Evolutionary conservation across 2,329 filamentous ascomycete species (phyloP).

Genomic region (Fusarium sp.): DNA sequence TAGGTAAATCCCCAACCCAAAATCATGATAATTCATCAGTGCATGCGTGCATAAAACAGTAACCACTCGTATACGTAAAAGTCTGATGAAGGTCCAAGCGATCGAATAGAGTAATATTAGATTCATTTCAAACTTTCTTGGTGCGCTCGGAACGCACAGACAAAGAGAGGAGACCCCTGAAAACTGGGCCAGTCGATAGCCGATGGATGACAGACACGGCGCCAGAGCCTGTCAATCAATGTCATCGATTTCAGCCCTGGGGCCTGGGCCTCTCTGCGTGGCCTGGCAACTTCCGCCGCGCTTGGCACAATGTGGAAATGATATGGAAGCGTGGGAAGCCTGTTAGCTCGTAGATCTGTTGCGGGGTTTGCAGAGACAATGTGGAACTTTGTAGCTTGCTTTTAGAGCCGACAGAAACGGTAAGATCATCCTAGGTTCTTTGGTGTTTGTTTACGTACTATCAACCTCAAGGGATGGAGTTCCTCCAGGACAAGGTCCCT

Average conservation of each 20-base stretch:
- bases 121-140: background rate
- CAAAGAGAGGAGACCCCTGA: slow-evolving; percentile 2
- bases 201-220: background rate
- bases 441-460: slow-evolving; percentile 1
- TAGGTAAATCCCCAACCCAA: background rate
- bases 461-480: slow-evolving; percentile 9
- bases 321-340: slow-evolving; percentile 5
- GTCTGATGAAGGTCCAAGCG: background rate
- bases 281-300: background rate
- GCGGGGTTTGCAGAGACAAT: slow-evolving; percentile 22
- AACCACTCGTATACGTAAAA: background rate
- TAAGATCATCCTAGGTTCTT: slow-evolving; percentile 14
- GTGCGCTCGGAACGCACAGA: background rate
- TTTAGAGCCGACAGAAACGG: slow-evolving; percentile 6
- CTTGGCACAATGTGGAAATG: slow-evolving; percentile 17
- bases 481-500: slow-evolving; percentile 5
- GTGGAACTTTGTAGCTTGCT: slow-evolving; percentile 17
- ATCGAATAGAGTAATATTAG: background rate
- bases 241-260: background rate
- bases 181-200: slow-evolving; percentile 1
- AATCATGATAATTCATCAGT: background rate
- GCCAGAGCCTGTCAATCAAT: slow-evolving; percentile 12
- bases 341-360: slow-evolving; percentile 24
- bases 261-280: background rate
- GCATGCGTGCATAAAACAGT: background rate